Conservation (phyloP, 1,284 basidiomycete species). For the Sanguinoderma infundibulare region DNA sequence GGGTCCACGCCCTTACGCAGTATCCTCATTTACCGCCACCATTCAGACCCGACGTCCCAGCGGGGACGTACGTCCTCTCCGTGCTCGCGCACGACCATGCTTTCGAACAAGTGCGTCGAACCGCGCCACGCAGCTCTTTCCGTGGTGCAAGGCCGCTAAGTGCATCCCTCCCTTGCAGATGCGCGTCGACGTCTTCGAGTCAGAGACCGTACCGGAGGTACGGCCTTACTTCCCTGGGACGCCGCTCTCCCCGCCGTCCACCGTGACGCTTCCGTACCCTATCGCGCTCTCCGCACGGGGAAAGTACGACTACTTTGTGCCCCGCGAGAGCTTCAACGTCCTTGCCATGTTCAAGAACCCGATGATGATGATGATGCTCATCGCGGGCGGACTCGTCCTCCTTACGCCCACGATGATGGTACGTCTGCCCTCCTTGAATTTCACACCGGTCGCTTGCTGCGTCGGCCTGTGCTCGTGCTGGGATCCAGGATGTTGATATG, state of each 20-base stretch:
- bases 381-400: constrained; percentile 71
- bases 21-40: not conserved
- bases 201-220: constrained; percentile 52
- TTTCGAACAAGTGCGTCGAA: constrained; percentile 65
- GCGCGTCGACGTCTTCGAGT: constrained; percentile 63
- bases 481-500: not conserved
- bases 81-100: constrained; percentile 64
- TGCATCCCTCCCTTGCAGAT: constrained; percentile 44
- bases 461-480: not conserved
- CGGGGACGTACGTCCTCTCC: constrained; percentile 70
- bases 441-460: not conserved
- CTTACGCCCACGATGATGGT: constrained; percentile 86
- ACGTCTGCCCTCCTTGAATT: constrained; percentile 24
- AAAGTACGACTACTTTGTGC: constrained; percentile 69
- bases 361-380: constrained; percentile 86
- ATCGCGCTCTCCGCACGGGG: constrained; percentile 57
- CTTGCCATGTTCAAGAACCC: constrained; percentile 83
- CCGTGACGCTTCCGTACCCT: constrained; percentile 69
- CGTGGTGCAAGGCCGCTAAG: not conserved
- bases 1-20: too few species aligned
- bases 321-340: constrained; percentile 74
- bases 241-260: constrained; percentile 62
- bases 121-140: not conserved
- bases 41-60: constrained; percentile 62
- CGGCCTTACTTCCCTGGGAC: constrained; percentile 72